Evolutionary conservation across 2,329 filamentous ascomycete genomes (phyloP), one percentile per base, ranked within the genome.

Genomic region (Hypoxylon sp.): DNA sequence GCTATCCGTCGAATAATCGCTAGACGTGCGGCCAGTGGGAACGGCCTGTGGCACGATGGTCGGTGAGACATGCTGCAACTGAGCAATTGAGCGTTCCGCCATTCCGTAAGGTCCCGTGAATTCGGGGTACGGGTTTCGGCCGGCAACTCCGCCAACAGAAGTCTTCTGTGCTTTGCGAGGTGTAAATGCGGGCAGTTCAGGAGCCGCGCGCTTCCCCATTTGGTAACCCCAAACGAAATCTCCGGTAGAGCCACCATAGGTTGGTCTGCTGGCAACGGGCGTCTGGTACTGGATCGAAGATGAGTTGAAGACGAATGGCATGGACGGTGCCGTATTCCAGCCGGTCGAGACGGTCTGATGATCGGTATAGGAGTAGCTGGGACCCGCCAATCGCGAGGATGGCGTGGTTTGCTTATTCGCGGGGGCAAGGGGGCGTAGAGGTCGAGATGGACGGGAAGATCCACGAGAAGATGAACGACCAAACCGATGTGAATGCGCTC

Each of bases 191-290:
- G 45, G 30, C 12, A 12, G 14, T 11, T 11, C 24, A 32, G 20
- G 20, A 36, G 28, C 32, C 38, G 45, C 22, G 9, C 46, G 33
- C 32, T 55, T 60, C 4, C 61, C 61, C 61, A 51, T 51, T 18
- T 60, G 50, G 33, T 60, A 60, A 16, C 55, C 55, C 61, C 61
- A 64, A n/a, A 26, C 5, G 24, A 20, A 12, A 33, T 22, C 28
- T n/a, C 30, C 36, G 9, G 38, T 2, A 3, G 28, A 14, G n/a
- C 22, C 2, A 5, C 11, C n/a, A 9, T 30, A 9, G 24, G n/a
- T 8, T 4, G 36, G 11, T 32, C 24, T 26, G n/a, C 36, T 30
- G 3, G 38, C 20, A 14, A 44, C 5, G 11, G 36, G 16, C 3
- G 36, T 28, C n/a, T 28, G 36, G 1, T 28, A 20, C 6, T 44